phyloP scores from a whole-genome alignment of 768 basidiomycete species.

The Mycena venus region DNA sequence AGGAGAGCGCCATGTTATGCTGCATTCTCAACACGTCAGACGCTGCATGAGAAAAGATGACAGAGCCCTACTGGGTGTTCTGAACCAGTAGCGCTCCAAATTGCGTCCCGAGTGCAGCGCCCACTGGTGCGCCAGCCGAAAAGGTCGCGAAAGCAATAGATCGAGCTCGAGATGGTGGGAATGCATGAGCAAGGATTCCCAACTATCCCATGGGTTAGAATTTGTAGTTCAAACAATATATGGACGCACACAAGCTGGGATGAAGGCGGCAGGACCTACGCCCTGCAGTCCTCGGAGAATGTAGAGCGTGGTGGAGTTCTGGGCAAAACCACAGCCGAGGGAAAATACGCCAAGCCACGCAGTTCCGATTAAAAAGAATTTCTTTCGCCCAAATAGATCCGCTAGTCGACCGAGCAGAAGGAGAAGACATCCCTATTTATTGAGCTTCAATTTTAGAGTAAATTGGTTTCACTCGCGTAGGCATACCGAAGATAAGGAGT shows the following conservation, averaged over 20 bases:
- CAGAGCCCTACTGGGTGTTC: constrained; percentile 30
- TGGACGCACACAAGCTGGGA: constrained; percentile 67
- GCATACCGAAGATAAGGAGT: constrained; percentile 60
- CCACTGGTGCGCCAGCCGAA: constrained; percentile 77
- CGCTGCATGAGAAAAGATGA: no score
- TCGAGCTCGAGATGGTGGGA: constrained; percentile 65
- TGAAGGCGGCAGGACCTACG: constrained; percentile 68
- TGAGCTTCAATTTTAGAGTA: neutral
- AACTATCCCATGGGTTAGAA: constrained; percentile 49
- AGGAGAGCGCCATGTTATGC: constrained; percentile 64
- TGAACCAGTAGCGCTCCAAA: constrained; percentile 73
- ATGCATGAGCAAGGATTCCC: constrained; percentile 76
- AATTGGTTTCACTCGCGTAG: constrained; percentile 6
- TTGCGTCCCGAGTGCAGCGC: constrained; percentile 67
- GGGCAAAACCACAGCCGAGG: constrained; percentile 65
- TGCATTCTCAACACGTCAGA: neutral
- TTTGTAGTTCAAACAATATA: neutral
- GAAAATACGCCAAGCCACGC: constrained; percentile 57
- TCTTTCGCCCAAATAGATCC: constrained; percentile 73
- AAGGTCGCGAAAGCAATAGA: constrained; percentile 78
- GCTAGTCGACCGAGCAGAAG: constrained; percentile 72
- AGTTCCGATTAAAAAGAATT: constrained; percentile 65
- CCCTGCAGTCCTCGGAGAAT: constrained; percentile 76
- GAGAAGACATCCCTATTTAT: constrained; percentile 69
- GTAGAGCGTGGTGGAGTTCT: constrained; percentile 63